Evolutionary conservation across 805 yeast genomes (phyloP).

Genomic region (Zygotorulaspora sp.): DNA sequence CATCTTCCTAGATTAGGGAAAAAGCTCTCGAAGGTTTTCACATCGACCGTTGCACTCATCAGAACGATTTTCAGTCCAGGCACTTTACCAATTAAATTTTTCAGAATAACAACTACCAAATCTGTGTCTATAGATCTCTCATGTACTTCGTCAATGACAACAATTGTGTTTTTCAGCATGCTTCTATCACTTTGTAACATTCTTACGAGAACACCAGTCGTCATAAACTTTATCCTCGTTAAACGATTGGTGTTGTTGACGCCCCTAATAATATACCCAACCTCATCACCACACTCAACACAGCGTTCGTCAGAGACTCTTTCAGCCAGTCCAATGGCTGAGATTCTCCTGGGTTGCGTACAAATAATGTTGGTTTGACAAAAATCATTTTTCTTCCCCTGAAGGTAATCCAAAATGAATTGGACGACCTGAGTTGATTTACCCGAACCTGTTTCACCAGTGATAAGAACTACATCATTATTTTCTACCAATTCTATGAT

Average conservation of each 20-base stretch:
- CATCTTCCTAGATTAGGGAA: slow-evolving; percentile 59
- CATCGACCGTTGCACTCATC: slow-evolving; percentile 93
- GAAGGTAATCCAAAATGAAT: slow-evolving; percentile 69
- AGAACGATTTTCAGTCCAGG: slow-evolving; percentile 62
- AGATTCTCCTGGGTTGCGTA: slow-evolving; percentile 94
- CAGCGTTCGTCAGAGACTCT: slow-evolving; percentile 81
- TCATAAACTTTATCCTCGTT: slow-evolving; percentile 81
- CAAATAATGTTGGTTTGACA: slow-evolving; percentile 59
- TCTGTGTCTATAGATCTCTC: slow-evolving; percentile 92
- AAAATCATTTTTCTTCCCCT: slow-evolving; percentile 43
- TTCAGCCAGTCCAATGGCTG: slow-evolving; percentile 91
- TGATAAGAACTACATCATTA: slow-evolving; percentile 67
- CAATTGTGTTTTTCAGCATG: slow-evolving; percentile 52
- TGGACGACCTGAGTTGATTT: slow-evolving; percentile 94
- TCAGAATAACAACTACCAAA: slow-evolving; percentile 71
- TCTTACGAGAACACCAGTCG: slow-evolving; percentile 87
- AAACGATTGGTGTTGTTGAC: slow-evolving; percentile 58
- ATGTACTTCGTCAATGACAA: slow-evolving; percentile 94
- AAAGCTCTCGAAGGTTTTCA: slow-evolving; percentile 59
- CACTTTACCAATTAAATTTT: slow-evolving; percentile 45
- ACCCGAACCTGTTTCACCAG: slow-evolving; percentile 98
- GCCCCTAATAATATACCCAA: slow-evolving; percentile 88
- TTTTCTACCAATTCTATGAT: slow-evolving; percentile 52
- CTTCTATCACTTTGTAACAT: slow-evolving; percentile 57
- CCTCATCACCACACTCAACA: slow-evolving; percentile 49